Evolutionary conservation across 176 grass and related monocot genomes (phyloP).

Genomic region (Tuctoria greenei): DNA sequence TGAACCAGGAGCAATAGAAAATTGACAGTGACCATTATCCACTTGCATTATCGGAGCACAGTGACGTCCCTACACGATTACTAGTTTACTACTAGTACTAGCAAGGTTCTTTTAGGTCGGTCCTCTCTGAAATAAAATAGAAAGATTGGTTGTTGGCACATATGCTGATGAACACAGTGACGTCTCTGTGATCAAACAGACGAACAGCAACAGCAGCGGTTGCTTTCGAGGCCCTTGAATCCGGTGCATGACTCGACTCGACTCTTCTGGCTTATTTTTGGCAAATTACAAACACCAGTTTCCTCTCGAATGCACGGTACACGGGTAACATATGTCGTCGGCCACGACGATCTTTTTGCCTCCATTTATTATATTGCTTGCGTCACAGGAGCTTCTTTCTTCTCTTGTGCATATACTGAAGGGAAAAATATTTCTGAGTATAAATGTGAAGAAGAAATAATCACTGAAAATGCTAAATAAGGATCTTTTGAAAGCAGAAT

Average conservation of each 20-base stretch:
- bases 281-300: neutral
- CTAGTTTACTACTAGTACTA: no score
- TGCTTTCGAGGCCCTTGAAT: conserved; percentile 3
- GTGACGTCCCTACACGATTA: neutral
- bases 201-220: neutral
- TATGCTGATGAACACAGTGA: neutral
- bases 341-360: neutral
- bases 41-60: neutral
- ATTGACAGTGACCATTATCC: neutral
- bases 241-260: neutral
- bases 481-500: no score
- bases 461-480: no score
- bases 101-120: no score
- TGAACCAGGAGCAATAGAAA: neutral
- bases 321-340: neutral
- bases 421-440: no score
- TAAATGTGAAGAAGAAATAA: no score
- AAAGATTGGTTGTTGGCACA: neutral
- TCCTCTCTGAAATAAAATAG: neutral
- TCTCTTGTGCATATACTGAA: neutral
- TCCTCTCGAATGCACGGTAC: neutral
- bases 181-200: neutral
- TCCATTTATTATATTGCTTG: neutral
- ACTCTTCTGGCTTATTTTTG: conserved; percentile 12
- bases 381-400: neutral